Evolutionary conservation across 108 stramenopile genomes (phyloP).

Genomic region (Cyclotella sp.): DNA sequence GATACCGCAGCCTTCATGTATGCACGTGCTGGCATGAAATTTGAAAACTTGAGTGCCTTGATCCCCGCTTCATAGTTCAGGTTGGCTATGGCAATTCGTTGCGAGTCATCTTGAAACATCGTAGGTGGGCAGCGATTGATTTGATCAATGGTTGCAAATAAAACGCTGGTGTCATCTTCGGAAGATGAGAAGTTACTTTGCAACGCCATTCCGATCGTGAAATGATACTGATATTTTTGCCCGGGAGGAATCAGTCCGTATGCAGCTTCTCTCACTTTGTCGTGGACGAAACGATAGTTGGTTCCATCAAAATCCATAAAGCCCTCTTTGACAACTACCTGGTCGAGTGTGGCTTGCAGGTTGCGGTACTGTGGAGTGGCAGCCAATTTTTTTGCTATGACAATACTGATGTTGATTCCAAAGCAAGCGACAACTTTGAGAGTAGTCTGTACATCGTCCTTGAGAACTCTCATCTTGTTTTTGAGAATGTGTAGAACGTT

Average conservation of each 20-base stretch:
- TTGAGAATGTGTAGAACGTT: conserved; percentile 35
- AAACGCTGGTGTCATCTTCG: too few relatives aligned
- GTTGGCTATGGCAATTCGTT: conserved; percentile 4
- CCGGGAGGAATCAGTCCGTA: too few relatives aligned
- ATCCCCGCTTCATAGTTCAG: conserved; percentile 38
- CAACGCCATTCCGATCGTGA: conserved; percentile 20
- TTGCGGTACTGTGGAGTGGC: neutral
- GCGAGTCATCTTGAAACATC: too few relatives aligned
- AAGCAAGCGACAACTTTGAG: conserved; percentile 27
- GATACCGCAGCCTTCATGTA: conserved; percentile 18
- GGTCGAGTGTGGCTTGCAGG: conserved; percentile 8
- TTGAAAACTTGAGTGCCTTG: conserved; percentile 27
- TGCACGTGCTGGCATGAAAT: conserved; percentile 31
- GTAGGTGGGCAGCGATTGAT: too few relatives aligned
- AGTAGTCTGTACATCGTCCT: conserved; percentile 8
- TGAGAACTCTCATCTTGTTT: conserved; percentile 14
- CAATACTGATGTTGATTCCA: conserved; percentile 8
- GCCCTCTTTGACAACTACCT: conserved; percentile 22
- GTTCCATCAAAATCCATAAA: too few relatives aligned
- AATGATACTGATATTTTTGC: conserved; percentile 25
- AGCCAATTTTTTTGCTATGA: conserved; percentile 1
- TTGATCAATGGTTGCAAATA: too few relatives aligned
- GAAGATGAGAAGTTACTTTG: too few relatives aligned
- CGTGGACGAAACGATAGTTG: too few relatives aligned
- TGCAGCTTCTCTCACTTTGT: too few relatives aligned